phyloP scores from a whole-genome alignment of 441 rosid genomes.

The Eruca vesicaria region DNA sequence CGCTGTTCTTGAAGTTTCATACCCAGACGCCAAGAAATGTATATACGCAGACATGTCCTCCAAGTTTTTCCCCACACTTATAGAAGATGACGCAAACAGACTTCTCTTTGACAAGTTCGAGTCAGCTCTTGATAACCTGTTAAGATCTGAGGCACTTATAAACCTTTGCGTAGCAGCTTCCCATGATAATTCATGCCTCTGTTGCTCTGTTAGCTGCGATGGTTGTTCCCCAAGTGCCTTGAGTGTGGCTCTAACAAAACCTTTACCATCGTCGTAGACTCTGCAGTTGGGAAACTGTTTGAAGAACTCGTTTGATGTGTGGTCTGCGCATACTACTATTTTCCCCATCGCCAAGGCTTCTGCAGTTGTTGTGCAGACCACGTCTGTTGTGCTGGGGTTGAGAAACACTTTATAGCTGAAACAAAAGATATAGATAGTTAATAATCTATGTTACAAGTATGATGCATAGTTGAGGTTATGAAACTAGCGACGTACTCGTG shows the following conservation, averaged over 20 bases:
- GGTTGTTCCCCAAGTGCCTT: constrained; percentile 78
- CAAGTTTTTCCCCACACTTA: constrained; percentile 44
- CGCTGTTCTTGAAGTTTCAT: constrained; percentile 65
- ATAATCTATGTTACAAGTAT: background rate
- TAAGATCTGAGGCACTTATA: constrained; percentile 56
- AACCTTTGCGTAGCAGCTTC: constrained; percentile 92
- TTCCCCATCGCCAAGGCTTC: constrained; percentile 99
- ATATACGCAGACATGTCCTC: constrained; percentile 79
- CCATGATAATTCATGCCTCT: constrained; percentile 80
- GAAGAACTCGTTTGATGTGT: constrained; percentile 87
- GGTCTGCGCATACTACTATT: constrained; percentile 77
- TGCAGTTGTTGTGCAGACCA: constrained; percentile 94
- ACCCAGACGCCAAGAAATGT: constrained; percentile 72
- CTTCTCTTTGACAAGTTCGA: constrained; percentile 27
- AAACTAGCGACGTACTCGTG: constrained; percentile 66
- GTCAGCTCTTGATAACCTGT: constrained; percentile 33
- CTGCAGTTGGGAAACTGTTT: constrained; percentile 89
- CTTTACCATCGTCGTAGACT: constrained; percentile 46
- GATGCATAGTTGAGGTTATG: background rate
- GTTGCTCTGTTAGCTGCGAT: constrained; percentile 53
- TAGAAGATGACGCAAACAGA: constrained; percentile 55
- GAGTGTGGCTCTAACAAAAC: constrained; percentile 53
- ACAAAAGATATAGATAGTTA: background rate
- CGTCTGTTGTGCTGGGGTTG: constrained; percentile 98
- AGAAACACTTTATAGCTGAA: constrained; percentile 87